Conservation (phyloP, 495 filamentous ascomycete species). For the Xylaria cubensis region DNA sequence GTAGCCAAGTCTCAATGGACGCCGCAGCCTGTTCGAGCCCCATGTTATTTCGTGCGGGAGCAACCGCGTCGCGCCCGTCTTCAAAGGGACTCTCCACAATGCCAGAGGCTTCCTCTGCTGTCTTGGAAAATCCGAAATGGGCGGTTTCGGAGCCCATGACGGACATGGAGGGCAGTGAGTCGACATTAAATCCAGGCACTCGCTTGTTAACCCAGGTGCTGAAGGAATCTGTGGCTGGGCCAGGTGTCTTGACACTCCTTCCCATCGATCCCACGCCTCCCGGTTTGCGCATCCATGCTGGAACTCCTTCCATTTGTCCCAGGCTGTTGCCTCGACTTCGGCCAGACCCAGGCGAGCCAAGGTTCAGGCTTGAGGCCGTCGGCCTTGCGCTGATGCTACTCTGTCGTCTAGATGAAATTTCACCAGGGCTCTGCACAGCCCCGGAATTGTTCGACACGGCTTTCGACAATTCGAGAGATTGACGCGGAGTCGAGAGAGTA, state of each 20-base stretch:
- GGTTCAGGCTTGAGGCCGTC: conserved; percentile 31
- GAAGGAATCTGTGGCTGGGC: conserved; percentile 79
- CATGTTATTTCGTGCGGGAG: conserved; percentile 43
- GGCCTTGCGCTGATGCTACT: conserved; percentile 42
- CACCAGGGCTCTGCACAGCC: conserved; percentile 43
- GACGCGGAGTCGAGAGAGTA: conserved; percentile 64
- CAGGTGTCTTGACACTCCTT: conserved; percentile 70
- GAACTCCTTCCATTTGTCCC: conserved; percentile 40
- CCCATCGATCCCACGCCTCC: conserved; percentile 85
- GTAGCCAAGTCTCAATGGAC: conserved; percentile 86
- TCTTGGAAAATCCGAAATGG: conserved; percentile 54
- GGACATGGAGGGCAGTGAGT: conserved; percentile 60
- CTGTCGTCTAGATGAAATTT: conserved; percentile 48
- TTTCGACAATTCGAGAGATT: conserved; percentile 66
- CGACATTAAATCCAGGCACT: conserved; percentile 71
- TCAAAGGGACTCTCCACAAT: conserved; percentile 61
- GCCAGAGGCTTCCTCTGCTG: conserved; percentile 38
- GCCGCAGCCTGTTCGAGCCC: conserved; percentile 82
- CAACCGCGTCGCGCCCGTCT: conserved; percentile 46
- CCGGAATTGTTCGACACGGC: conserved; percentile 44
- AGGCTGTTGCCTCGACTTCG: conserved; percentile 43
- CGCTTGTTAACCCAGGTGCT: conserved; percentile 81
- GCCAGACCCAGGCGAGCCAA: conserved; percentile 36
- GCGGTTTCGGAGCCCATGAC: conserved; percentile 57
- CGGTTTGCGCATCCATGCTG: conserved; percentile 72